These are phyloP conservation scores for Colletotrichum sp. DNA, from an alignment of 2,329 filamentous ascomycete species.

Conservation along the genomic window DNA sequence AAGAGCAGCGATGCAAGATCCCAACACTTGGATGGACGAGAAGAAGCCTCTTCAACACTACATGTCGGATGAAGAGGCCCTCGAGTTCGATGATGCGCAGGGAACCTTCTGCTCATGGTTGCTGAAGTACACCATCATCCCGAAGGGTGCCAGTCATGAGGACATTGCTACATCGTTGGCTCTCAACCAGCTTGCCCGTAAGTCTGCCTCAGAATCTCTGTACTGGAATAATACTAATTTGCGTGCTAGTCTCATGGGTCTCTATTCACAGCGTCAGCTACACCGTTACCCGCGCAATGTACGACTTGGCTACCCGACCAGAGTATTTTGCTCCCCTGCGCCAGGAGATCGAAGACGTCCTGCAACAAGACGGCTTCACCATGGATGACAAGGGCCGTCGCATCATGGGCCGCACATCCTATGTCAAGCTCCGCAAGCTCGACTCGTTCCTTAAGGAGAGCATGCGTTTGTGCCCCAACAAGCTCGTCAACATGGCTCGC, in stretches of 20 bases:
- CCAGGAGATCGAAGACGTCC: slow-evolving; percentile 43
- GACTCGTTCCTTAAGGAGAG: slow-evolving; percentile 42
- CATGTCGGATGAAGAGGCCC: slow-evolving; percentile 2
- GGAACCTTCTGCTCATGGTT: slow-evolving; percentile 7
- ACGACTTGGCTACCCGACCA: slow-evolving; percentile 41
- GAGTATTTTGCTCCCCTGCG: slow-evolving; percentile 44
- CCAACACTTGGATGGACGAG: not conserved
- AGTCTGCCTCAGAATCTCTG: not conserved
- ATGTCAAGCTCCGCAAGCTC: slow-evolving; percentile 29
- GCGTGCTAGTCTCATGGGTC: not conserved
- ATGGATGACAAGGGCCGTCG: not conserved
- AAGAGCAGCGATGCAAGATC: not conserved
- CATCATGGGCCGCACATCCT: not conserved
- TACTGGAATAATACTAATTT: not conserved
- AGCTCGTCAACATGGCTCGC: slow-evolving; percentile 20
- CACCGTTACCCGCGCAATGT: slow-evolving; percentile 36
- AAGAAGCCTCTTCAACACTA: slow-evolving; percentile 2
- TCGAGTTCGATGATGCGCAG: slow-evolving; percentile 1
- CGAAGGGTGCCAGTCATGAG: not conserved
- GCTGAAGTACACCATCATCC: slow-evolving; percentile 1
- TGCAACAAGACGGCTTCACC: slow-evolving; percentile 35
- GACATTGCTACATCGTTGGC: slow-evolving; percentile 1
- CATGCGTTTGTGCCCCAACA: slow-evolving; percentile 31
- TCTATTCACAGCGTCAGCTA: slow-evolving; percentile 7
- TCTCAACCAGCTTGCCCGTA: not conserved